Percentiles rank a stretch among this genome's conserved stretches.
Conservation (phyloP, 23 red algal genomes). For the Cyanidioschyzon merolae region DNA sequence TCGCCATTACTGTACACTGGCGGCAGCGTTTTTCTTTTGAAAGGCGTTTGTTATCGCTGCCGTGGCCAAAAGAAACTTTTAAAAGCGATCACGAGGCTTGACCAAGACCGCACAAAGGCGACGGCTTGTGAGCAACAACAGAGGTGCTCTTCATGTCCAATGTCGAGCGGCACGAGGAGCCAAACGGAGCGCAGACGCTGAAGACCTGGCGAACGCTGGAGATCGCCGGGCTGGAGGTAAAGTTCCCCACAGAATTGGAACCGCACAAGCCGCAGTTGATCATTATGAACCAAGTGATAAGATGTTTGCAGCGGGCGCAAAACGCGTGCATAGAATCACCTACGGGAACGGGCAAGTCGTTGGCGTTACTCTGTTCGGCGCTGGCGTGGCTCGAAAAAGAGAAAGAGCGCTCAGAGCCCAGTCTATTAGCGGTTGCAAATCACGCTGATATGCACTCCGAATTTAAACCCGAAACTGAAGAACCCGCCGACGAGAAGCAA, state of each 20-base stretch:
- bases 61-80: too few species aligned
- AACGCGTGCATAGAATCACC: slow-evolving; percentile 37
- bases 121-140: too few species aligned
- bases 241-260: not conserved
- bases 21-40: too few species aligned
- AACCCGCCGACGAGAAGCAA: not conserved
- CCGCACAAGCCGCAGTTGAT: slow-evolving; percentile 24
- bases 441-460: not conserved
- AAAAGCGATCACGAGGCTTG: too few species aligned
- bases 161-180: not conserved
- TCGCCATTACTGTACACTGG: too few species aligned
- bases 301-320: not conserved
- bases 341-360: slow-evolving; percentile 42
- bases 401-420: not conserved
- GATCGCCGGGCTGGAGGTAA: not conserved
- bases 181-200: not conserved
- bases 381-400: slow-evolving; percentile 29
- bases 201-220: not conserved
- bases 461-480: not conserved
- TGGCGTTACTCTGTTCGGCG: slow-evolving; percentile 32
- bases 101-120: too few species aligned
- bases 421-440: too few species aligned
- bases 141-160: too few species aligned
- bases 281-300: slow-evolving; percentile 32
- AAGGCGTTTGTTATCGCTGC: too few species aligned